Evolutionary conservation across 2,329 filamentous ascomycete species (phyloP).

Genomic region (Diaporthe citri): DNA sequence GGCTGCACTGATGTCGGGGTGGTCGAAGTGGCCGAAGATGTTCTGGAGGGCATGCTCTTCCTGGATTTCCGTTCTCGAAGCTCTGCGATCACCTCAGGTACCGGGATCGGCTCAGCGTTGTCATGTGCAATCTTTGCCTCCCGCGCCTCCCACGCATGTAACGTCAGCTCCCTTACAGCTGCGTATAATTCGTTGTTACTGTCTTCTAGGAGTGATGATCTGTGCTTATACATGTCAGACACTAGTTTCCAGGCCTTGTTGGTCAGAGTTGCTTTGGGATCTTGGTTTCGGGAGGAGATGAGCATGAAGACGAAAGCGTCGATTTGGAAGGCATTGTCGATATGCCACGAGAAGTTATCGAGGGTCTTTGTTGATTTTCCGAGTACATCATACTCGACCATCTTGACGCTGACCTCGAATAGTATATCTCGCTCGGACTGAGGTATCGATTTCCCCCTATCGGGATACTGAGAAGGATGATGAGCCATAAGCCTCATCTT

Average conservation of each 20-base stretch:
- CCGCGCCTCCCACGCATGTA: slow-evolving; percentile 43
- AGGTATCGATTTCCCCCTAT: slow-evolving; percentile 41
- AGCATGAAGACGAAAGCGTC: slow-evolving; percentile 42
- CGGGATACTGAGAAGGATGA: slow-evolving; percentile 43
- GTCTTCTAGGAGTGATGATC: slow-evolving; percentile 38
- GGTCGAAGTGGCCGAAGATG: slow-evolving; percentile 1
- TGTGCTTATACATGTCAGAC: slow-evolving; percentile 40
- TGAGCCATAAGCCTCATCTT: slow-evolving; percentile 46
- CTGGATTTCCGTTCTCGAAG: slow-evolving; percentile 37
- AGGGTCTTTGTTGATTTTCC: slow-evolving; percentile 38
- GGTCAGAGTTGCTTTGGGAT: slow-evolving; percentile 35
- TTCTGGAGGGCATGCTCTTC: slow-evolving; percentile 11
- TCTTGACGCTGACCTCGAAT: slow-evolving; percentile 41
- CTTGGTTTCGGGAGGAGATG: slow-evolving; percentile 41
- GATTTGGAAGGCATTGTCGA: slow-evolving; percentile 44
- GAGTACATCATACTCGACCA: slow-evolving; percentile 42
- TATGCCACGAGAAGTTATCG: slow-evolving; percentile 43
- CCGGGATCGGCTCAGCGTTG: slow-evolving; percentile 23
- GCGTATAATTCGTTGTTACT: slow-evolving; percentile 39
- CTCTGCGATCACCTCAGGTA: slow-evolving; percentile 30
- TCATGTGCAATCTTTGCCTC: slow-evolving; percentile 38
- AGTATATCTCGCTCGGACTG: slow-evolving; percentile 44
- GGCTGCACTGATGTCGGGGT: slow-evolving; percentile 23
- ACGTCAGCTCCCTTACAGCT: slow-evolving; percentile 43
- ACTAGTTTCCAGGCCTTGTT: slow-evolving; percentile 43